Base-by-base conservation (phyloP, 2,329 filamentous ascomycete species). In the Nemania serpens region DNA sequence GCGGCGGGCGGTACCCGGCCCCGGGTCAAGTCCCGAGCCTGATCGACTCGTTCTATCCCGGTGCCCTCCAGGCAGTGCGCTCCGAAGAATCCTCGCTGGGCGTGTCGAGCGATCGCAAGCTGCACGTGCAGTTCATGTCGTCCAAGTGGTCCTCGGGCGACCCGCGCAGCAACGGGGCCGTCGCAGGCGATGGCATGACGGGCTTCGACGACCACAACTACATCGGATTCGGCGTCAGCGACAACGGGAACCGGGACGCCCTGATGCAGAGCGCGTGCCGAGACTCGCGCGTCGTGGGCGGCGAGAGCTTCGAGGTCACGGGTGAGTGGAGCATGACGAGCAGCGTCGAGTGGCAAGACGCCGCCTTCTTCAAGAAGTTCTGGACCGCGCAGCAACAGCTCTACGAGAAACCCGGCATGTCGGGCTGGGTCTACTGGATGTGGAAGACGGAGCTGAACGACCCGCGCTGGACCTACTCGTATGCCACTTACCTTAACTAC, bases 131-230 rank as follows among this genome's bases (percentile, higher is more conserved):
- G 49, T 77, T 76, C 61, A 79, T 79, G 76, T 81, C 83, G 63
- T 68, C 76, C 25, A 71, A 76, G 25, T 88, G 84, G 85, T 82
- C 81, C 17, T 79, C 83, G 1, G 84, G 84, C 6, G 76, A 87
- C 68, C 82, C 67, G 41, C 66, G 64, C 1, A 47, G 84, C 0
- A 79, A 75, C 25, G 65, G 77, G 25, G 76, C 74, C 52, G 74
- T 87, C 9, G 70, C 76, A 2, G 74, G 76, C 64, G 74, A 75
- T 20, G 72, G 77, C 33, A 77, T 76, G 64, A 75, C 81, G 12
- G 80, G 80, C 33, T 88, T 81, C 66, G 84, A 88, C 69, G 80
- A 85, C 69, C 85, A 87, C 66, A 78, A 83, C 18, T 88, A 87
- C 69, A 71, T 84, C 25, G 86, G 67, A 10, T 68, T 87, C 58